These are phyloP conservation scores for Pythium aphanidermatum DNA, from an alignment of 352 stramenopile species.

Conservation along the genomic window DNA sequence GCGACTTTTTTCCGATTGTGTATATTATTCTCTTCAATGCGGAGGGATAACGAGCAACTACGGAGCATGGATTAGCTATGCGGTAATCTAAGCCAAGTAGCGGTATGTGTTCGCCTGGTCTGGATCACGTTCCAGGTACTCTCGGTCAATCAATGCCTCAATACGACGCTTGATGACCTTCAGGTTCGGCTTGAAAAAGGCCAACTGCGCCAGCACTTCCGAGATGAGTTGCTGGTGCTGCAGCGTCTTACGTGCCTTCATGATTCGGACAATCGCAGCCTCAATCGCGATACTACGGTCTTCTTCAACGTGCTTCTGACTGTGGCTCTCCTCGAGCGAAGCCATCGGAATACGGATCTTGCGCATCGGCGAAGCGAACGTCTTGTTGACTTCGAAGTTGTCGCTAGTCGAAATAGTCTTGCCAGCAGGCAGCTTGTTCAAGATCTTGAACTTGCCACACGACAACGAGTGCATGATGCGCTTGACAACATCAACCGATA, in stretches of 20 bases:
- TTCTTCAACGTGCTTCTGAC: conserved; percentile 97
- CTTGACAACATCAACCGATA: conserved; percentile 96
- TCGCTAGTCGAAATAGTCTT: conserved; percentile 96
- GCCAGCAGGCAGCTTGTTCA: conserved; percentile 90
- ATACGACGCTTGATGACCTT: conserved; percentile 98
- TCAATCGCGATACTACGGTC: conserved; percentile 97
- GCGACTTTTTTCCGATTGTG: conserved; percentile 2
- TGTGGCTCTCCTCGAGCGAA: conserved; percentile 97
- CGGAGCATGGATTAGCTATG: too few species aligned
- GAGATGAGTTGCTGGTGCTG: conserved; percentile 97
- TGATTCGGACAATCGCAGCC: conserved; percentile 99
- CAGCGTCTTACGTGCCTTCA: conserved; percentile 98
- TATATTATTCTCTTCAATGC: too few species aligned
- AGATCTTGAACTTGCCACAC: conserved; percentile 98
- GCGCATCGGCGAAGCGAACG: conserved; percentile 94
- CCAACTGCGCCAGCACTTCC: conserved; percentile 96
- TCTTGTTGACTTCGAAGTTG: conserved; percentile 92
- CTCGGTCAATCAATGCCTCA: conserved; percentile 96
- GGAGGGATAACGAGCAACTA: too few species aligned
- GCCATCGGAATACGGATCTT: conserved; percentile 99
- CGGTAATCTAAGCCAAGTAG: conserved; percentile 89
- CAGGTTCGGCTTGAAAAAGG: conserved; percentile 98
- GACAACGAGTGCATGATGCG: conserved; percentile 97
- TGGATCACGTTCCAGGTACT: conserved; percentile 96
- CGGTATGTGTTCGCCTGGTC: conserved; percentile 96